Base-by-base conservation (phyloP, 805 yeast genomes). In the Teunomyces atbi region DNA sequence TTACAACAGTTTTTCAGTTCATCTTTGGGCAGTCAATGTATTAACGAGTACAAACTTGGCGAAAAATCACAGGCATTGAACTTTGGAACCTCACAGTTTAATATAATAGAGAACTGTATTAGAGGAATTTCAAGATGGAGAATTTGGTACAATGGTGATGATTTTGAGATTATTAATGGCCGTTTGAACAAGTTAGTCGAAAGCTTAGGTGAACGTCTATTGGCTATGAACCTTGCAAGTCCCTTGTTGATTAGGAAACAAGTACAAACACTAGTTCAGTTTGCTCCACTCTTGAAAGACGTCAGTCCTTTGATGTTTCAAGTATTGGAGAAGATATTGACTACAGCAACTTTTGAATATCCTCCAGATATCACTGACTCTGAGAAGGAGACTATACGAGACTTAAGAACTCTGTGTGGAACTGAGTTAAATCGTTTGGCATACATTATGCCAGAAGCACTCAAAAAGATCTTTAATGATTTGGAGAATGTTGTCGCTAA, bases 71-170 rank as follows among this genome's bases (percentile, higher is more conserved):
- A 85, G 48, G 86, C 96, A 4, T 87, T 80, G 59, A 76, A 86
- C 36, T 77, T 82, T 49, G 94, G 96, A 0, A 77, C 84, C 44
- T 80, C 96, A 0, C 97, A 90, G 61, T 82, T 94, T 50, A 84
- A 83, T 59, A 81, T 90, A 20, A 88, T 90, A 21, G 98, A 92
- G 64, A 85, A 96, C 29, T 85, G 95, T 54, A 80, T 94, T 28
- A 79, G 96, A 49, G 99, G 98, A 30, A 84, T 95, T 19, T 83
- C 94, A 10, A 79, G 99, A 60, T 95, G 99, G 99, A 82, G 89
- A 57, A 82, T 89, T 13, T 92, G 97, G 97, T 90, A 89, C 57
- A 76, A 66, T 29, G 81, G 82, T 5, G 76, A 73, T 4, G 76
- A 76, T 19, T 74, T 79, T 43, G 83, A 78, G 30, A 68, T 70